Percentiles rank a stretch among this genome's conserved stretches.
Evolutionary conservation across 305 asterid genomes (phyloP).

Genomic region (Rubia balearica): DNA sequence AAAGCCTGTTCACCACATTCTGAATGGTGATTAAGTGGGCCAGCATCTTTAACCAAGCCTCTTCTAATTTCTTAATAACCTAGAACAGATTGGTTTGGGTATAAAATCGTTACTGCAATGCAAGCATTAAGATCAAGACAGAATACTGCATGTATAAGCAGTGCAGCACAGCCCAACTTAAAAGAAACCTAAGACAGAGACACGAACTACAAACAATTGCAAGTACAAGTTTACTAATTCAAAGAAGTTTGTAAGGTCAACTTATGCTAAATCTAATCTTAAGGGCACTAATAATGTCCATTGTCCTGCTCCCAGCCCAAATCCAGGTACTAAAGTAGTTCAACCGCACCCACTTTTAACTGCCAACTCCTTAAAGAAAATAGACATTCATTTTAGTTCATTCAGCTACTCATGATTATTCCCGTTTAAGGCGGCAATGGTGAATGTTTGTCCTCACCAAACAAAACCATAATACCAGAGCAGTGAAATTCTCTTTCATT

Average conservation of each 20-base stretch:
- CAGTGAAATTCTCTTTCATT: neutral
- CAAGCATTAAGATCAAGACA: neutral
- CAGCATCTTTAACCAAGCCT: constrained; percentile 10
- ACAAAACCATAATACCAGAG: neutral
- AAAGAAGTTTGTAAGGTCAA: neutral
- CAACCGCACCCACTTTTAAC: neutral
- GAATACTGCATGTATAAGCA: neutral
- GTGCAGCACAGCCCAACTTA: neutral
- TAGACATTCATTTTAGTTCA: neutral
- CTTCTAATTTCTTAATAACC: neutral
- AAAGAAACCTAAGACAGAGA: neutral
- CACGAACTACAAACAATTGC: neutral
- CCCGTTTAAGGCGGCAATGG: neutral
- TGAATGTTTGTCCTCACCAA: neutral
- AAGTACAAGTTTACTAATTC: neutral
- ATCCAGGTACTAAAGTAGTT: neutral
- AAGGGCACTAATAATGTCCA: neutral
- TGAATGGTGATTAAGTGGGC: constrained; percentile 39
- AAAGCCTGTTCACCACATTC: constrained; percentile 90
- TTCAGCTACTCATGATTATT: neutral
- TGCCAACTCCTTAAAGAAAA: neutral
- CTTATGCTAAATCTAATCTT: neutral
- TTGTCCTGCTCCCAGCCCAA: neutral
- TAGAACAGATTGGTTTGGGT: neutral
- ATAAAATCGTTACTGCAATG: neutral